Conservation (phyloP, 176 grass and related monocot species). For the Rhynchospora pubera region DNA sequence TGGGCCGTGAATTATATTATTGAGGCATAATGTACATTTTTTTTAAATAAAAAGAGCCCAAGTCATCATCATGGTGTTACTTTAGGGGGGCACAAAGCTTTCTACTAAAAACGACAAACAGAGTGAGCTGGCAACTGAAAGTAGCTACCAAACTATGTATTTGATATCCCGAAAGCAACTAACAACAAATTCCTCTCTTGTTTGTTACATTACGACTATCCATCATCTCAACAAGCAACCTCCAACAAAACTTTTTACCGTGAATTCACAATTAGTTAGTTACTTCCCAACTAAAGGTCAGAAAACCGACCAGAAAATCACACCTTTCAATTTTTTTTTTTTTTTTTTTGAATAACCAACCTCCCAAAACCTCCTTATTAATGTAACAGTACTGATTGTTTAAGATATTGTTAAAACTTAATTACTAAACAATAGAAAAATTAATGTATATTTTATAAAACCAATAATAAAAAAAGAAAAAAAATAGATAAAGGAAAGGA, state of each 20-base stretch:
- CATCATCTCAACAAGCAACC: not conserved
- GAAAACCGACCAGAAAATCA: not conserved
- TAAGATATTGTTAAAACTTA: not conserved
- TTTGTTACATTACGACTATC: not conserved
- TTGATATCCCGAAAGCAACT: not conserved
- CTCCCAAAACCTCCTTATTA: not conserved
- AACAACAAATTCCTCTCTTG: not conserved
- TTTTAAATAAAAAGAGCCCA: not conserved
- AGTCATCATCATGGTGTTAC: not conserved
- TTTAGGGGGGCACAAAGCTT: not conserved
- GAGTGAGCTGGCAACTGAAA: constrained; percentile 19
- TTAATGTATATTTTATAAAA: not conserved
- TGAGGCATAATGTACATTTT: not conserved
- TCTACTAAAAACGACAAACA: not conserved
- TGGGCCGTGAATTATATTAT: not conserved
- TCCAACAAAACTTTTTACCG: not conserved
- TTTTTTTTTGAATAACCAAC: not conserved
- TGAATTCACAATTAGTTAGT: not conserved
- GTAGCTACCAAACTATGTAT: not conserved
- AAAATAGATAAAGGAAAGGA: not conserved
- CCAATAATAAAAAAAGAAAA: not conserved
- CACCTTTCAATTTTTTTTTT: not conserved
- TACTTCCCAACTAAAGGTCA: not conserved
- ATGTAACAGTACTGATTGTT: not conserved
- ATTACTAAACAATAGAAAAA: not conserved